Conservation (phyloP, 2,329 filamentous ascomycete species). For the Exophiala xenobiotica region DNA sequence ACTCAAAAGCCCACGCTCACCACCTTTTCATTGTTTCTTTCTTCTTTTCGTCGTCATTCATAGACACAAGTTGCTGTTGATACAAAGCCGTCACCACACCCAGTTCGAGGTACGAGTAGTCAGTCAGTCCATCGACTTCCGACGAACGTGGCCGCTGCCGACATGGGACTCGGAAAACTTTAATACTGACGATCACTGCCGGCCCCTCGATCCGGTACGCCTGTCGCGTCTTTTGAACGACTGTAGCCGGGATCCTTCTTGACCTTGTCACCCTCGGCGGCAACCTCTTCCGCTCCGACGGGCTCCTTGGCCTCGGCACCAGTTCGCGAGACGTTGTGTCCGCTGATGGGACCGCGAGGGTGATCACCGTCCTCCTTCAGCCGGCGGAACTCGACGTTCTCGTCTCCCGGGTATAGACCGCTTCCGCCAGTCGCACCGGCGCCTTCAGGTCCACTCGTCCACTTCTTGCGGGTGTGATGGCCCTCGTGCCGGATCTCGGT, state of each 20-base stretch:
- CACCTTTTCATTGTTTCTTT: too few relatives aligned
- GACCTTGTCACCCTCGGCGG: slow-evolving; percentile 12
- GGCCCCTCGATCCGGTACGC: slow-evolving; percentile 14
- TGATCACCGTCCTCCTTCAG: slow-evolving; percentile 18
- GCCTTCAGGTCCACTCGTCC: slow-evolving; percentile 45
- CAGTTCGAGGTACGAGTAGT: neutral
- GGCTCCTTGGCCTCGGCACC: slow-evolving; percentile 24
- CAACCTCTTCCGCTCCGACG: slow-evolving; percentile 14
- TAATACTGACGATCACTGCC: slow-evolving; percentile 1
- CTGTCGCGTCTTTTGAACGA: slow-evolving; percentile 7
- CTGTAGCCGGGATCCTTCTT: slow-evolving; percentile 2
- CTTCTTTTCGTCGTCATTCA: neutral
- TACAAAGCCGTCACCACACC: too few relatives aligned
- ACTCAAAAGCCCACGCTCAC: slow-evolving; percentile 1
- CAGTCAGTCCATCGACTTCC: too few relatives aligned
- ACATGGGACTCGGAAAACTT: neutral
- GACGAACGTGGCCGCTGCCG: too few relatives aligned
- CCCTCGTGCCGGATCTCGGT: slow-evolving; percentile 51
- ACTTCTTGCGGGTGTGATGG: slow-evolving; percentile 42
- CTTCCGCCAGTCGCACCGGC: slow-evolving; percentile 35
- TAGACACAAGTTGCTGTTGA: neutral
- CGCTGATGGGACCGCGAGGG: slow-evolving; percentile 9
- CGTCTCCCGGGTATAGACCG: slow-evolving; percentile 13
- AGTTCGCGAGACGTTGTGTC: slow-evolving; percentile 18
- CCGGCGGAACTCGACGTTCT: slow-evolving; percentile 19